Evolutionary conservation across 805 yeast species (phyloP).

Genomic region (Metschnikowia picachoensis): DNA sequence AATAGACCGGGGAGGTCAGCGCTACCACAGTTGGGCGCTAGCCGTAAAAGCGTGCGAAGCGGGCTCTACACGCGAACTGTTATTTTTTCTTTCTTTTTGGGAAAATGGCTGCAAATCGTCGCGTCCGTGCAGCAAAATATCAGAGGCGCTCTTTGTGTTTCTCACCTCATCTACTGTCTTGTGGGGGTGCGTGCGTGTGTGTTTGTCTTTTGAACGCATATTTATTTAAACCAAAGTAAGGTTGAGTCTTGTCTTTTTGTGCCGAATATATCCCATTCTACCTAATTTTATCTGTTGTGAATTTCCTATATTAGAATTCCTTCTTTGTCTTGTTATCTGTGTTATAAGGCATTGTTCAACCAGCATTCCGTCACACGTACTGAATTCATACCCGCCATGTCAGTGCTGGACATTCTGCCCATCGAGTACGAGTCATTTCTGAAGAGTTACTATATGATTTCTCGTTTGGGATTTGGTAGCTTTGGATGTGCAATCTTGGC

Average conservation of each 20-base stretch:
- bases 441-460: constrained; percentile 43
- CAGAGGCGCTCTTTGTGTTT: constrained; percentile 3
- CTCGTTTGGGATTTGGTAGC: constrained; percentile 66
- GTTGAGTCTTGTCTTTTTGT: neutral
- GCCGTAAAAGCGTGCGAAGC: neutral
- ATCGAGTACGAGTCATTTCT: constrained; percentile 17
- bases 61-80: neutral
- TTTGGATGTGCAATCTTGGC: constrained; percentile 72
- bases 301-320: neutral
- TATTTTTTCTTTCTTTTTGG: neutral
- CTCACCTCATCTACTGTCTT: neutral
- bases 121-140: constrained; percentile 2
- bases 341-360: too few species aligned
- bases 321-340: neutral
- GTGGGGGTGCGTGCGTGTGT: constrained; percentile 11
- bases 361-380: neutral
- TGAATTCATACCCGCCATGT: constrained; percentile 1
- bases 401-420: constrained; percentile 7
- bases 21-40: neutral
- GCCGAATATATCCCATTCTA: too few species aligned
- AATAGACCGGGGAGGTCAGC: too few species aligned
- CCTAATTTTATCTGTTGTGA: too few species aligned
- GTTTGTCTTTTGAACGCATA: constrained; percentile 3
- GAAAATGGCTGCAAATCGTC: constrained; percentile 7
- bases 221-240: constrained; percentile 1